Evolutionary conservation across 805 yeast genomes (phyloP), one percentile per base, ranked within the genome.

Genomic region (Candida ulmi): DNA sequence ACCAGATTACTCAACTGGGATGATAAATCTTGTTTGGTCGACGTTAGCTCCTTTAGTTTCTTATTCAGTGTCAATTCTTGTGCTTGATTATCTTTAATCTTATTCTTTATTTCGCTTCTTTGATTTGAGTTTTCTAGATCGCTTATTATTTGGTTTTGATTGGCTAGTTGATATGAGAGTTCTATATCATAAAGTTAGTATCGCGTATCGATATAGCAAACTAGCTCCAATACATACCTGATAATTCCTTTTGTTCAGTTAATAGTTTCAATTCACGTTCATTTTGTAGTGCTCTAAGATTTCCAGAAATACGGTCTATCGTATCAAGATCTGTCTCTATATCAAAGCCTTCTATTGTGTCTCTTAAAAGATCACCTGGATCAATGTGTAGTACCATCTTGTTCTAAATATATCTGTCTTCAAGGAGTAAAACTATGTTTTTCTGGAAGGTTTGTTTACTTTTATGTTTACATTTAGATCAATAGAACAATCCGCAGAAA

Each of bases 1-100:
- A 58, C 49, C 32, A 74, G 58, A 25, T 61, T 62, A 15, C 69
- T 62, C 35, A 67, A 56, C 17, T 63, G 61, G 13, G 66, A 47
- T n/a, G 50, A 34, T 54, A 61, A 43, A 67, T 58, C 37, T 65
- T 69, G 54, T 64, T 65, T 69, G 29, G 66, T 58, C 25, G 65
- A 57, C 28, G 67, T 75, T 34, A 78, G 55, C 36, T 72, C 76
- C 27, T 74, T 74, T 42, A 79, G 60, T 19, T 63, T 69, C 46
- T 72, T 75, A 4, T 81, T 81, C 8, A 76, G 53, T 8, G 69
- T 56, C 33, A 78, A 69, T 36, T 78, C 75, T 28, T 63, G 55
- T 30, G 64, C 65, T 45, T 76, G 80, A 11, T 63, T 48, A 11
- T 55, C 49, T 25, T 60, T 58, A 13, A 68, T 49, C 13, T 61